Percentiles rank a stretch among this genome's conserved stretches.
phyloP scores from a whole-genome alignment of 2,329 filamentous ascomycete genomes.

The Aspergillus cejpii region DNA sequence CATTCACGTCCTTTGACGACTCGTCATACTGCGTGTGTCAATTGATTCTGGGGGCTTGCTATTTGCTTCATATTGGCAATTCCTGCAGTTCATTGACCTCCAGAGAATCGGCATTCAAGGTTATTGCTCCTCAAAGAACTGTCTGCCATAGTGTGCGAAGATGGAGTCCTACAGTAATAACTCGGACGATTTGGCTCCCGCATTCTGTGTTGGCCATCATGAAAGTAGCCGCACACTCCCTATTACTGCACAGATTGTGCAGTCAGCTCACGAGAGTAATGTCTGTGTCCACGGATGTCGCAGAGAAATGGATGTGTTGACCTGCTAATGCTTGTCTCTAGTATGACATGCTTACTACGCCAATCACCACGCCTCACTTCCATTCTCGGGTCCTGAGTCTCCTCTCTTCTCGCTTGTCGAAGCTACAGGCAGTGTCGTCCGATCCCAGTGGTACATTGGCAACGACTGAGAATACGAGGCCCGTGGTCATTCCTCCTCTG shows the following conservation, averaged over 20 bases:
- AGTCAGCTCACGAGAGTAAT: slow-evolving; percentile 52
- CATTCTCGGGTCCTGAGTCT: slow-evolving; percentile 52
- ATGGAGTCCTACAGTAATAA: slow-evolving; percentile 29
- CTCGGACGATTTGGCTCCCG: slow-evolving; percentile 36
- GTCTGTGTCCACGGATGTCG: slow-evolving; percentile 31
- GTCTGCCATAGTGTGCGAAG: slow-evolving; percentile 12
- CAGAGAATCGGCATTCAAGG: no score
- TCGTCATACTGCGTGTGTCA: not conserved
- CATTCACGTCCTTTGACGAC: not conserved
- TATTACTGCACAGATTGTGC: slow-evolving; percentile 47
- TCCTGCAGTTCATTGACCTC: not conserved
- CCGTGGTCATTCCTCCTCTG: slow-evolving; percentile 38
- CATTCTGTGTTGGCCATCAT: slow-evolving; percentile 58
- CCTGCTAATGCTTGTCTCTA: slow-evolving; percentile 24
- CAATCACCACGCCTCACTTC: slow-evolving; percentile 56
- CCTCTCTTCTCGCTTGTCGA: slow-evolving; percentile 47
- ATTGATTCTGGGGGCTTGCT: no score
- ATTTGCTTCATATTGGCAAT: no score
- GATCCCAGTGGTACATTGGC: slow-evolving; percentile 35
- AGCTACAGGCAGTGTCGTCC: slow-evolving; percentile 33
- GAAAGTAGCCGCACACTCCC: slow-evolving; percentile 48
- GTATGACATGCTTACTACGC: slow-evolving; percentile 61
- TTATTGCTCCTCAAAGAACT: no score
- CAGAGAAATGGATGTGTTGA: not conserved
- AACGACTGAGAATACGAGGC: slow-evolving; percentile 37